Base-by-base conservation (phyloP, 768 basidiomycete genomes). In the Candolleomyces aberdarensis region DNA sequence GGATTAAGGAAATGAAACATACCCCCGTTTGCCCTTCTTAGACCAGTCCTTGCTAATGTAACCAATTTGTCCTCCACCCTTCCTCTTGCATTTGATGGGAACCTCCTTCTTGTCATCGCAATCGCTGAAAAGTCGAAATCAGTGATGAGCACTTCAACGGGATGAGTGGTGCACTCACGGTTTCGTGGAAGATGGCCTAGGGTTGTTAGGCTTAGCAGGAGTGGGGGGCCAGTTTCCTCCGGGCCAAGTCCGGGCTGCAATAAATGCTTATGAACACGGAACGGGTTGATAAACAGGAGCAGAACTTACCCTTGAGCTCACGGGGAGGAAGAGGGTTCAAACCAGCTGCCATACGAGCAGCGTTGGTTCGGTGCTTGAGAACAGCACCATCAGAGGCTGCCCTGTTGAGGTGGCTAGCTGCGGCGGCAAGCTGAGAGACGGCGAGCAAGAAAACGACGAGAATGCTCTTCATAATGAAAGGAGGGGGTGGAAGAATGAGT, bases 331-430 rank as follows among this genome's bases (percentile, higher is more conserved):
- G 40, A 22, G 60, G 60, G 44, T 13, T n/a, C 15, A 61, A 26
- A 40, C 60, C 60, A 26, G 47, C 56, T 1, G 60, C 60, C 60
- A 61, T 61, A 36, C 60, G 60, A 20, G 60, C 60, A 46, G 60
- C 60, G 49, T 61, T 61, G 55, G 54, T 61, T n/a, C 48, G 54
- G 40, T 36, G 56, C 11, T 17, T 61, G n/a, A 57, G 31, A 32
- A 10, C 20, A 15, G 60, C 53, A 55, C 36, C 39, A 32, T 56
- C 56, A 22, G 19, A 29, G 31, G 1, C 10, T n/a, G 29, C 52
- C 32, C 60, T 44, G 20, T 56, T 57, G 22, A 61, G 36, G 46
- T 39, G 49, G 26, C 44, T 26, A 19, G 41, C 15, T 6, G 17
- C 60, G n/a, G 60, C 60, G 13, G 55, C 31, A 29, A 61, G 40